Evolutionary conservation across 2,329 filamentous ascomycete species (phyloP), one percentile per base, ranked within the genome.

Genomic region (Clonostachys sp.): DNA sequence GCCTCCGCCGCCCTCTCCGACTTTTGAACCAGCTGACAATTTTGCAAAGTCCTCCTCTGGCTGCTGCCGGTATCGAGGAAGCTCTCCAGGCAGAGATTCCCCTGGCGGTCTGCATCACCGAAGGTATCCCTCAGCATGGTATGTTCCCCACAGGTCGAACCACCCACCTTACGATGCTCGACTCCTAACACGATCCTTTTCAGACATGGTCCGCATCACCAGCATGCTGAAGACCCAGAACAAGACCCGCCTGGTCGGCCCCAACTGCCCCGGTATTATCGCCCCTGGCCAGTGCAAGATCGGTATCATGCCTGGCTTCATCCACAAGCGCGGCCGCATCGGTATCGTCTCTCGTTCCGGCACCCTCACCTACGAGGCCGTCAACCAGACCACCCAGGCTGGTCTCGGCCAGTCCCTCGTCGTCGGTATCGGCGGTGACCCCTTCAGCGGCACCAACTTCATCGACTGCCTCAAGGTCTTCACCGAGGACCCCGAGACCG

Each of bases 381-480:
- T 99, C 74, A 97, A 97, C 83, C 94, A 99, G 78, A 99, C 94
- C 64, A 97, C 94, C 57, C 89, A 94, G 79, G 87, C 91, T 61
- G 94, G 94, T 54, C 88, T 99, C 50, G 94, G 94, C 56, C 94
- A 99, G 80, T 96, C 91, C 34, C 89, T 99, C 61, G 94, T 99
- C 63, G 89, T 99, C 62, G 94, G 94, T 65, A 97, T 99, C 62
- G 94, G 94, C 55, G 94, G 94, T 75, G 94, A 99, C 75, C 94
- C 94, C 61, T 99, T 99, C 81, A 92, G 87, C 63, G 94, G 94
- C 61, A 97, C 94, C 73, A 97, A 96, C 83, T 99, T 97, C 80
- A 97, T 99, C 74, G 94, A 99, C 82, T 96, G 92, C 81, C 81
- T 99, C 61, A 88, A 89, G 67, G 90, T 97, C 66, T 99, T 99